These are phyloP conservation scores for Solanum neorickii DNA, from an alignment of 257 asterid genomes.

Conservation along the genomic window DNA sequence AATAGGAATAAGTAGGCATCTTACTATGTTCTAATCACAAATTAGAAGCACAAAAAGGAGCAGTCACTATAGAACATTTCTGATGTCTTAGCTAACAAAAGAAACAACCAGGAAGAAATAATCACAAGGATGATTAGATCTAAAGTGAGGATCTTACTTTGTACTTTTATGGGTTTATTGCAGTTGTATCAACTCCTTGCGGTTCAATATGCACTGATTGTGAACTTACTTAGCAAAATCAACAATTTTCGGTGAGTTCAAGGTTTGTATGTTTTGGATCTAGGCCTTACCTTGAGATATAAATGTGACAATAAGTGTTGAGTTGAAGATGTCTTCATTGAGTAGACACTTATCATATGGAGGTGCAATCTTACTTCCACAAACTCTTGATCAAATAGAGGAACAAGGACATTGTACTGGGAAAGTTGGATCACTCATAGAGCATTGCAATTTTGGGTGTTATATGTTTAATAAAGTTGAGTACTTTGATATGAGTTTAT, in stretches of 20 bases:
- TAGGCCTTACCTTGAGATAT: neutral
- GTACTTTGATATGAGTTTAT: no score
- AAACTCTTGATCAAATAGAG: neutral
- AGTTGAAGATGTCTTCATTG: no score
- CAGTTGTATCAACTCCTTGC: neutral
- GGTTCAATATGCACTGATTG: neutral
- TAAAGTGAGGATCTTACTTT: neutral
- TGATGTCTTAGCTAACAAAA: neutral
- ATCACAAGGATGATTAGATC: neutral
- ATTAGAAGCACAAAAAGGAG: neutral
- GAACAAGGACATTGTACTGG: neutral
- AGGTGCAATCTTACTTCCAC: neutral
- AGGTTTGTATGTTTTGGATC: neutral
- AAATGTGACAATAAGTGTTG: neutral
- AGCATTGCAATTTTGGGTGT: neutral
- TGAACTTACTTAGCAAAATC: neutral
- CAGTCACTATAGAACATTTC: neutral
- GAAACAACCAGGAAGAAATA: neutral
- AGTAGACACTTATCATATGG: no score
- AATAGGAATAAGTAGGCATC: neutral
- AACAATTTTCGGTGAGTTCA: neutral
- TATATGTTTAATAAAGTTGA: neutral
- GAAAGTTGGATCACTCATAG: neutral
- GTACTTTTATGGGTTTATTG: neutral
- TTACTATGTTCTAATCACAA: no score